Percentiles rank a stretch among this genome's conserved stretches.
Evolutionary conservation across 2,329 filamentous ascomycete species (phyloP).

Genomic region (Fusarium avenaceum): DNA sequence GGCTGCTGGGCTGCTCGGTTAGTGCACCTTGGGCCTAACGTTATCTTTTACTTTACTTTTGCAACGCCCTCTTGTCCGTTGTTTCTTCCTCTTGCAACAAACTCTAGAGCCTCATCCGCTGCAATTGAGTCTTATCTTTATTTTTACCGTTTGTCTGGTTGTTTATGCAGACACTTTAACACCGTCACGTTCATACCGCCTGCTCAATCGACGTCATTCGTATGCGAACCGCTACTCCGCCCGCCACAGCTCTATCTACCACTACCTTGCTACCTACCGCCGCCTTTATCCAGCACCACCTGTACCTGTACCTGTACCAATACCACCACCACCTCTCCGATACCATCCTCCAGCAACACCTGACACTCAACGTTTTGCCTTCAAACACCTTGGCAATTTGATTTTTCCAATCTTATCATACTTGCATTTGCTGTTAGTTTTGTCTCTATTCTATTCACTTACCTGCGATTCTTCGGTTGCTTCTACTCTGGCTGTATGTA

Average conservation of each 20-base stretch:
- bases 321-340: background rate
- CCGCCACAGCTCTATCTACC: conserved; percentile 4
- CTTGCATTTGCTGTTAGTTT: conserved; percentile 39
- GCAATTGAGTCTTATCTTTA: conserved; percentile 30
- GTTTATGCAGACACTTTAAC: conserved; percentile 14
- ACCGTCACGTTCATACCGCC: background rate
- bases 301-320: conserved; percentile 10
- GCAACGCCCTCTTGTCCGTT: conserved; percentile 30
- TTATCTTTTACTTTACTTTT: conserved; percentile 14
- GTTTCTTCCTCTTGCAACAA: conserved; percentile 41
- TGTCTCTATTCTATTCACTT: conserved; percentile 6
- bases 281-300: conserved; percentile 12
- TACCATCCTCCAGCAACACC: conserved; percentile 24
- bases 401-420: conserved; percentile 31
- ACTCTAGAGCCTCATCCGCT: conserved; percentile 25
- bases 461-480: conserved; percentile 13
- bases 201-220: conserved; percentile 39
- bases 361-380: conserved; percentile 41
- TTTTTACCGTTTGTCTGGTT: conserved; percentile 13
- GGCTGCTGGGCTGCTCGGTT: conserved; percentile 11
- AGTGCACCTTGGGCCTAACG: conserved; percentile 13
- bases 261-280: conserved; percentile 3
- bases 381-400: conserved; percentile 45
- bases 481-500: conserved; percentile 22
- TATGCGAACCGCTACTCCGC: conserved; percentile 27